Evolutionary conservation across 768 basidiomycete genomes (phyloP), one percentile per base, ranked within the genome.

Genomic region (Aureoboletus auriporus): DNA sequence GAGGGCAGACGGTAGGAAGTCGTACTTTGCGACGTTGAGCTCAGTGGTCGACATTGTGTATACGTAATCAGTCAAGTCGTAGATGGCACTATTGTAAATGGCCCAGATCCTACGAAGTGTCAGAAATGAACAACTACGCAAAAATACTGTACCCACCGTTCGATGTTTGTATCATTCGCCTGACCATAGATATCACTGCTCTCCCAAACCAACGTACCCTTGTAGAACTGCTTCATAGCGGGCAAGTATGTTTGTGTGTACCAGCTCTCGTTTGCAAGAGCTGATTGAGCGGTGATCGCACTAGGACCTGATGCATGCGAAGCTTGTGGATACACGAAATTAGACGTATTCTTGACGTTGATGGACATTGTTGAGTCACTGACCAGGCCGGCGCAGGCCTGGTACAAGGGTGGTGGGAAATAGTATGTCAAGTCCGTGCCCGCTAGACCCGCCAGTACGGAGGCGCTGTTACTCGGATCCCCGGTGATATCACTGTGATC

Each of bases 41-140:
- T 68, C 69, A 47, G 75, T 74, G 34, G 67, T 69, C n/a, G 62
- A 53, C 56, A 76, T 58, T 0, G 84, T 86, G 58, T 79, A 74
- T 55, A 86, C 70, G 61, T 88, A 88, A 64, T 86, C 80, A 10
- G 80, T 78, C 29, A 86, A 58, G 56, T 86, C 84, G 63, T 81
- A 88, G 29, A 88, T 64, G 29, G 64, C 64, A 47, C 68, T 69
- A 12, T 85, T 67, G 66, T 79, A 84, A 43, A 85, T 75, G 0
- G 69, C 84, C 80, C 84, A 83, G 48, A 71, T 70, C 52, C 83
- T 73, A 44, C 12, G 8, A 51, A 49, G 27, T 7, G 43, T 58
- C 44, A 60, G 29, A 33, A 35, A 33, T 9, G 28, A 46, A 34
- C 29, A 47, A 42, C 17, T 39, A 58, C 57, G 48, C 41, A 39